Base-by-base conservation (phyloP, 768 basidiomycete species). In the Lentinula guzmanii region DNA sequence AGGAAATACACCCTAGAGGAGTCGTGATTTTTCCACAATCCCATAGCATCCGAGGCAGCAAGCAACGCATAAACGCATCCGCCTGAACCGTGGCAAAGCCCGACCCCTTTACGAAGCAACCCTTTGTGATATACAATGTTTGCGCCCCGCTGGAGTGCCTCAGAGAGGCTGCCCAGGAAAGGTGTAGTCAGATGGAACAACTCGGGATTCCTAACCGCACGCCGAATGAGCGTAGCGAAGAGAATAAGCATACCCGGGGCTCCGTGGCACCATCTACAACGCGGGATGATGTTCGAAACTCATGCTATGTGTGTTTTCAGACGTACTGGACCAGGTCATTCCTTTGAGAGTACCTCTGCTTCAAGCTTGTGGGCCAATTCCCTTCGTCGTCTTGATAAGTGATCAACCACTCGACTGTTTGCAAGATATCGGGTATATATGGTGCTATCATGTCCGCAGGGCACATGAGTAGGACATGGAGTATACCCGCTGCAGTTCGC, bases 61-160 rank as follows among this genome's bases (percentile, higher is more conserved):
- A 86, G 74, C 9, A 85, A 74, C 2, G 81, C 80, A 62, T 77
- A 84, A 5, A 84, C 76, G n/a, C 73, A 78, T 3, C 85, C 84
- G 8, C 75, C 81, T 5, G 81, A 76, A 4, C 85, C 85, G 63
- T 86, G 84, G 65, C 85, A 86, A 10, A 86, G 71, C 0, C 85
- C 84, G n/a, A 84, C 70, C 10, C 85, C 84, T 67, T 86, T 86
- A 3, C 75, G 75, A 16, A 85, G 74, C 7, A 85, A 66, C 0
- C 85, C 84, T 5, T 72, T 74, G 8, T 70, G 66, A 64, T 85
- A 84, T 13, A 83, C 76, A 8, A 82, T 65, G 1, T 67, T 66
- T 7, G 78, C 79, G 11, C 76, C 82, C 10, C 70, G 72, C 13
- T 70, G 66, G 1, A 82, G 64, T 2, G 82, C 71, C 3, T 64